These are phyloP conservation scores for Echinochloa phyllopogon DNA, from an alignment of 176 grass and related monocot species.

Conservation along the genomic window DNA sequence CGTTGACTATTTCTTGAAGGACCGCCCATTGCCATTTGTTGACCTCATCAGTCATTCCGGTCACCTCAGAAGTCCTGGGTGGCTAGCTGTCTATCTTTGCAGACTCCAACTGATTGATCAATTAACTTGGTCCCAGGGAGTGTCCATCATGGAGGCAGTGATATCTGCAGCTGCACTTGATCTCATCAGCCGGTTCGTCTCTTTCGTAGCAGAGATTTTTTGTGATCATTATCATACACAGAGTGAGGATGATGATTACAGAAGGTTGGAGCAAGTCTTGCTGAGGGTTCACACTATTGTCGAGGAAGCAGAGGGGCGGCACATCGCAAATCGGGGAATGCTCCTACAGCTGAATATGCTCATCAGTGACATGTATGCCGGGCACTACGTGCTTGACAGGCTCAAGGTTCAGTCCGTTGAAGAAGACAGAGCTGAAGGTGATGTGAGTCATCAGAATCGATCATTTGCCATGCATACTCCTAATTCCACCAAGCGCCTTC, in stretches of 20 bases:
- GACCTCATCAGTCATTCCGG: neutral
- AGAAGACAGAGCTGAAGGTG: constrained; percentile 5
- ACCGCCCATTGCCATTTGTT: neutral
- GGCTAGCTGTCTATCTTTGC: neutral
- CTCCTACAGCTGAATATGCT: constrained; percentile 40
- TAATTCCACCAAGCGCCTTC: constrained; percentile 20
- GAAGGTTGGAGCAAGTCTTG: constrained; percentile 32
- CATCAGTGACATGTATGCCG: constrained; percentile 18
- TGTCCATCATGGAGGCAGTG: constrained; percentile 6
- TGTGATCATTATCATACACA: neutral
- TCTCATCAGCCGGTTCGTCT: constrained; percentile 44
- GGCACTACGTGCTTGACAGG: constrained; percentile 26
- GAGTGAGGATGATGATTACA: constrained; percentile 8
- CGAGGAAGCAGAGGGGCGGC: constrained; percentile 33
- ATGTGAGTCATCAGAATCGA: constrained; percentile 14
- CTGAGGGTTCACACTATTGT: constrained; percentile 34
- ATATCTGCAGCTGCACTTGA: constrained; percentile 29
- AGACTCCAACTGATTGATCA: neutral
- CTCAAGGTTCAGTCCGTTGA: neutral
- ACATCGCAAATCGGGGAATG: constrained; percentile 34
- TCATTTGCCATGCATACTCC: neutral
- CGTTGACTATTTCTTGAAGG: neutral
- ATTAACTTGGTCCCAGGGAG: neutral
- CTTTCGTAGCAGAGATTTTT: constrained; percentile 14
- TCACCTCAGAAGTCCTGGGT: neutral